Conservation (phyloP, 306 rosid genomes). For the Sophora flavescens region DNA sequence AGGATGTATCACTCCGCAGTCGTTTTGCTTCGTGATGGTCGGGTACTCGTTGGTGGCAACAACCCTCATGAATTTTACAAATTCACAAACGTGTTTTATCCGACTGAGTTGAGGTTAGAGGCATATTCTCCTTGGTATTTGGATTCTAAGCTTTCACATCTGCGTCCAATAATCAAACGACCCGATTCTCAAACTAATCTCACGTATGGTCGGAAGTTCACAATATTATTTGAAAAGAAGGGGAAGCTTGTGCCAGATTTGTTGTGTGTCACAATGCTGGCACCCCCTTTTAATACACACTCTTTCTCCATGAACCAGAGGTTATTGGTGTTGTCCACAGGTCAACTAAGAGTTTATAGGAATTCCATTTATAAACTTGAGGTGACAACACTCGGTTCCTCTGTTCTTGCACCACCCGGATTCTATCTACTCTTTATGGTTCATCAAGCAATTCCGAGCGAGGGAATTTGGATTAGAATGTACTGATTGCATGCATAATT, state of each 20-base stretch:
- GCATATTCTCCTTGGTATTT: conserved; percentile 57
- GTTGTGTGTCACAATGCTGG: conserved; percentile 55
- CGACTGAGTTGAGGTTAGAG: conserved; percentile 62
- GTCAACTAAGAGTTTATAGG: not conserved
- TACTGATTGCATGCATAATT: conserved; percentile 28
- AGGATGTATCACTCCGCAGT: conserved; percentile 83
- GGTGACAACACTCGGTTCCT: conserved; percentile 48
- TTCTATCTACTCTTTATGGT: conserved; percentile 65
- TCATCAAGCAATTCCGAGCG: conserved; percentile 70
- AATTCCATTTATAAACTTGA: conserved; percentile 39
- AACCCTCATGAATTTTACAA: conserved; percentile 56
- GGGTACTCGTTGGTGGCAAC: conserved; percentile 76
- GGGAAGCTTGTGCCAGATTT: not conserved
- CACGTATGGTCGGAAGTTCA: conserved; percentile 33
- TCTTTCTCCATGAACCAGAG: conserved; percentile 92
- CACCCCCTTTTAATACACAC: conserved; percentile 83
- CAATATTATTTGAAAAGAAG: conserved; percentile 26
- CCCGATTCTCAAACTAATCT: conserved; percentile 30
- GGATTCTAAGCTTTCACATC: not conserved
- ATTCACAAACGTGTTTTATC: conserved; percentile 52
- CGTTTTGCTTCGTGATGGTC: conserved; percentile 66
- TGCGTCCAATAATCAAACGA: conserved; percentile 46
- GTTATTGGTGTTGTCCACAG: conserved; percentile 52
- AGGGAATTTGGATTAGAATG: conserved; percentile 69
- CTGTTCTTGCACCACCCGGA: conserved; percentile 42